Conservation (phyloP, 208 protist species). For the Blechomonas ayalai region DNA sequence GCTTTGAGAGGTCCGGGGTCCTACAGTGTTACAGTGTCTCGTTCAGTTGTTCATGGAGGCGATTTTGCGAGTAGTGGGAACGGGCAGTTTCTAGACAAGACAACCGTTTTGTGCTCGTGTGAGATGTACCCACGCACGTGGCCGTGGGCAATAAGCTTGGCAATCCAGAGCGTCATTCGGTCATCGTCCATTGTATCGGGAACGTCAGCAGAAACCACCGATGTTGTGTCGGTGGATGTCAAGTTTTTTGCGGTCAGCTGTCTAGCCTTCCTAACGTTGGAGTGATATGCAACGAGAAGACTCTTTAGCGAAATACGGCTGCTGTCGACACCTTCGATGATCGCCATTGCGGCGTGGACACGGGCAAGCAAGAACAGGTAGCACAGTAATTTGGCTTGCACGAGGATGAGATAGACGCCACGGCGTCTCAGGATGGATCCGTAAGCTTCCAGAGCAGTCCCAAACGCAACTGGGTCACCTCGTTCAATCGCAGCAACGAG, state of each 20-base stretch:
- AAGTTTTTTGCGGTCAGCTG: background rate
- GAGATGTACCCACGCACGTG: slow-evolving; percentile 76
- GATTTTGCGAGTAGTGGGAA: slow-evolving; percentile 33
- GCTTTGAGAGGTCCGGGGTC: too few relatives aligned
- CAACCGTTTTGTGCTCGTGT: slow-evolving; percentile 74
- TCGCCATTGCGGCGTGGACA: slow-evolving; percentile 39
- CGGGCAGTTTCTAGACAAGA: slow-evolving; percentile 56
- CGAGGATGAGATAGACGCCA: slow-evolving; percentile 62
- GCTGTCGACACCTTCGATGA: slow-evolving; percentile 38
- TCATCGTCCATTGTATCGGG: slow-evolving; percentile 40
- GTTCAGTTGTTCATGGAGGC: too few relatives aligned
- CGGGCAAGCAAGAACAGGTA: slow-evolving; percentile 55
- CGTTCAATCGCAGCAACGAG: slow-evolving; percentile 37
- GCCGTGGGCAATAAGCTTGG: slow-evolving; percentile 58
- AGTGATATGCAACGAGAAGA: slow-evolving; percentile 41
- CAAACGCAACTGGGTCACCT: slow-evolving; percentile 42
- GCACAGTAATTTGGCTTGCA: slow-evolving; percentile 51
- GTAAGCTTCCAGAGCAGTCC: slow-evolving; percentile 31
- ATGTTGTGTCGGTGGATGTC: too few relatives aligned
- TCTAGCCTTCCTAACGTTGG: slow-evolving; percentile 14
- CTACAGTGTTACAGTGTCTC: too few relatives aligned
- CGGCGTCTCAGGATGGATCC: slow-evolving; percentile 37
- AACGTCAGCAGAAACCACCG: slow-evolving; percentile 3
- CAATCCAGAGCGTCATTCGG: slow-evolving; percentile 60
- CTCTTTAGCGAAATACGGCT: slow-evolving; percentile 58